Base-by-base conservation (phyloP, 805 yeast genomes). In the Candida methanosorbosa region DNA sequence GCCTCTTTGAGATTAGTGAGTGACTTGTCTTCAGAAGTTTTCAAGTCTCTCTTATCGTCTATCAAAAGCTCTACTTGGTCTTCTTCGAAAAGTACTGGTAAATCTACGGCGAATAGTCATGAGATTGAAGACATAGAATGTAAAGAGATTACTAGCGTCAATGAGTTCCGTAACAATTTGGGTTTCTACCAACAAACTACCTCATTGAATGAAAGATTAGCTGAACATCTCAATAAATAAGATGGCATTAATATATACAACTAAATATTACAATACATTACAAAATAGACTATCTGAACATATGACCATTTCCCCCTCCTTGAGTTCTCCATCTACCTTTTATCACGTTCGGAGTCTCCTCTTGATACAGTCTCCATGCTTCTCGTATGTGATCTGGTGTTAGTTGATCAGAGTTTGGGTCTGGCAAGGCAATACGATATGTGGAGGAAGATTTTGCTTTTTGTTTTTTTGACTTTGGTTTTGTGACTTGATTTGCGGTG, bases 341-440 rank as follows among this genome's bases (percentile, higher is more conserved):
- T 5, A 82, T 75, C 2, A 76, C 69, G 3, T 77, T 70, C 22
- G 80, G 77, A 34, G 70, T 74, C 48, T 87, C 95, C 29, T 68
- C 42, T 43, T 73, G 75, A 44, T 78, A 81, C 32, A 81, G 54
- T 45, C 94, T 64, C 90, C 94, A 84, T 1, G 96, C 96, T 47
- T 86, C 95, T 33, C 94, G 60, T 20, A 88, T 68, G 50, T 88
- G 94, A 40, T 83, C 87, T 0, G 97, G 95, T 23, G 75, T 64
- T 30, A 88, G 54, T 1, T 95, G 95, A 32, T 66, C 66, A 39
- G 33, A 37, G 46, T 13, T 17, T 17, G 14, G 17, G 16, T 25
- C 27, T 31, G 27, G 38, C 19, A 25, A 17, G 6, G 29, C 30
- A 6, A 30, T 18, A 7, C 25, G 13, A 12, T 29, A 29, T 8